Conservation (phyloP, 2,329 filamentous ascomycete species). For the Ophiognomonia clavigignenti-juglandacearum region DNA sequence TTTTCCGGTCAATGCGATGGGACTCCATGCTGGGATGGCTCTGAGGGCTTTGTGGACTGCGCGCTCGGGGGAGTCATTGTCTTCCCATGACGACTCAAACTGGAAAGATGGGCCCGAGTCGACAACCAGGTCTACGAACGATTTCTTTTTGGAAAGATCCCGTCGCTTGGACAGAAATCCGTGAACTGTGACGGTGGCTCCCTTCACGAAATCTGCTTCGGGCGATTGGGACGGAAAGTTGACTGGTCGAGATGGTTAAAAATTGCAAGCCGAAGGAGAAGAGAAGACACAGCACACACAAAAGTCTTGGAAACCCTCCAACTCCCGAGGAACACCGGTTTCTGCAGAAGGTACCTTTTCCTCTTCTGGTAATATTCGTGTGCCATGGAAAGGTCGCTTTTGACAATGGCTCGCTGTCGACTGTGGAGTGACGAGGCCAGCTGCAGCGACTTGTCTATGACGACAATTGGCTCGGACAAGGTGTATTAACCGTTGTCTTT, state of each 20-base stretch:
- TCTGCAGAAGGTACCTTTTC: not conserved
- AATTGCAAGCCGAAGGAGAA: not conserved
- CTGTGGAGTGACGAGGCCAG: constrained; percentile 1
- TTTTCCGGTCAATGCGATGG: constrained; percentile 44
- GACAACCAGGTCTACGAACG: constrained; percentile 58
- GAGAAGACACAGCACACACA: constrained; percentile 27
- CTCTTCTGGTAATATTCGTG: not conserved
- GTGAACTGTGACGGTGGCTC: constrained; percentile 48
- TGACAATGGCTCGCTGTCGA: not conserved
- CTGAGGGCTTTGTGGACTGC: constrained; percentile 36
- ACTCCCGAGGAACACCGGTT: constrained; percentile 14
- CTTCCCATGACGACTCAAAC: constrained; percentile 34
- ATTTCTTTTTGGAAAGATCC: constrained; percentile 63
- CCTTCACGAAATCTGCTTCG: constrained; percentile 21
- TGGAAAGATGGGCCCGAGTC: constrained; percentile 31
- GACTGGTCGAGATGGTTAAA: constrained; percentile 22
- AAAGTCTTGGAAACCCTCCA: constrained; percentile 39
- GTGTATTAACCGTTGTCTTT: not conserved
- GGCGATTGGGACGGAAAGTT: constrained; percentile 26
- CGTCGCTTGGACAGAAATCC: constrained; percentile 70
- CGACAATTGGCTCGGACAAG: not conserved
- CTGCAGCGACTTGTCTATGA: not conserved
- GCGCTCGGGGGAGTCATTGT: constrained; percentile 30
- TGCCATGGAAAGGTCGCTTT: not conserved
- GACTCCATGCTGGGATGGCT: constrained; percentile 43